Evolutionary conservation across 1,284 basidiomycete species (phyloP).

Genomic region (Boletellus sp.): DNA sequence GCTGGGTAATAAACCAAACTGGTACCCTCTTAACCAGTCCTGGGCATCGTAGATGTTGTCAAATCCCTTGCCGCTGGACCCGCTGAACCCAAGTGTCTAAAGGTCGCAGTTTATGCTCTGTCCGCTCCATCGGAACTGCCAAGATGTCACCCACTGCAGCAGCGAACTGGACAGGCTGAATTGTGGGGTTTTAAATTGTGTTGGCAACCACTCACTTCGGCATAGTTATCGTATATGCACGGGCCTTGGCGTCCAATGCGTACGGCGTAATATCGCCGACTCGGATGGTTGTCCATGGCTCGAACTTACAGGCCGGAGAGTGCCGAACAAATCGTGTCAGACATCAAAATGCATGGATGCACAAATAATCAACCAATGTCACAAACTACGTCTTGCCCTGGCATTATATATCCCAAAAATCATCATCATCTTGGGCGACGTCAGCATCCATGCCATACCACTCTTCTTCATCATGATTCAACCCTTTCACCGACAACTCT

Average conservation of each 20-base stretch:
- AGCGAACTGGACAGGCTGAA: constrained; percentile 16
- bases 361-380: neutral
- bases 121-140: neutral
- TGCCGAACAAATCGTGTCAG: neutral
- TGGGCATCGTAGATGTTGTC: constrained; percentile 29
- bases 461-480: constrained; percentile 5
- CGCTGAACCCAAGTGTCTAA: constrained; percentile 32
- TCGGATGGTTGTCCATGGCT: constrained; percentile 16
- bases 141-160: constrained; percentile 22
- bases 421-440: constrained; percentile 10
- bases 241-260: constrained; percentile 33
- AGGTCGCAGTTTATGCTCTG: neutral
- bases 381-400: too few species aligned
- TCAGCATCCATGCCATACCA: constrained; percentile 25
- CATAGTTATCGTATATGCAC: constrained; percentile 29
- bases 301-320: neutral
- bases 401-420: constrained; percentile 3
- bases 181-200: neutral
- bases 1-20: constrained; percentile 10
- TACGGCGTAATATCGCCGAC: constrained; percentile 34
- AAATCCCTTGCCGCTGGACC: constrained; percentile 34
- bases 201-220: constrained; percentile 21
- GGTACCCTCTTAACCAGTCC: constrained; percentile 24
- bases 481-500: constrained; percentile 2
- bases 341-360: constrained; percentile 1